Evolutionary conservation across 2,329 filamentous ascomycete species (phyloP).

Genomic region (Sordariomycetes sp.): DNA sequence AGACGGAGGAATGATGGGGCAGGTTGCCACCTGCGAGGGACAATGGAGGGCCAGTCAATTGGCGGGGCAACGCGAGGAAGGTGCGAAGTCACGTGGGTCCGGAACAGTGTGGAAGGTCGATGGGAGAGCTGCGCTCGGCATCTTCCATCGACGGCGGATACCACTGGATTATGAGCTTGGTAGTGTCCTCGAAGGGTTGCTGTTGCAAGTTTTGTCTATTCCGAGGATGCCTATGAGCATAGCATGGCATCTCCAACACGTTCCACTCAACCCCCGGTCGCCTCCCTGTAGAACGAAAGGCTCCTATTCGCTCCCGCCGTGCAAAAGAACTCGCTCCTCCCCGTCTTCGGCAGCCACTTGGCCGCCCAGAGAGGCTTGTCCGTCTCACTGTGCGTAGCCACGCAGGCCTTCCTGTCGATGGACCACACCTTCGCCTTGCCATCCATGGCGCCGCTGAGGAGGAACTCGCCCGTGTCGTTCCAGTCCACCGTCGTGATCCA

Average conservation of each 20-base stretch:
- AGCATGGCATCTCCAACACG: not conserved
- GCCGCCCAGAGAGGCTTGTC: slow-evolving; percentile 78
- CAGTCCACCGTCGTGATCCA: slow-evolving; percentile 92
- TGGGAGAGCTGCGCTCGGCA: not conserved
- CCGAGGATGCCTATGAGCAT: not conserved
- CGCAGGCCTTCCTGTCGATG: slow-evolving; percentile 70
- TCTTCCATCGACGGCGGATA: too few relatives aligned
- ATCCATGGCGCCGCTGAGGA: slow-evolving; percentile 81
- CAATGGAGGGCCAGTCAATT: slow-evolving; percentile 14
- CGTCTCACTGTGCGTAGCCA: slow-evolving; percentile 87
- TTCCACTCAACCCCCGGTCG: slow-evolving; percentile 50
- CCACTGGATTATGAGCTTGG: not conserved
- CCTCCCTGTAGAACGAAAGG: slow-evolving; percentile 76
- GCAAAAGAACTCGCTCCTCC: slow-evolving; percentile 62
- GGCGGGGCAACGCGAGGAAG: slow-evolving; percentile 44
- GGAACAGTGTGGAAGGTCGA: not conserved
- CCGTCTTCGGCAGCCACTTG: slow-evolving; percentile 68
- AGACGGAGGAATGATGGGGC: not conserved
- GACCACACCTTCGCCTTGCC: slow-evolving; percentile 97
- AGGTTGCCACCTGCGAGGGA: slow-evolving; percentile 4
- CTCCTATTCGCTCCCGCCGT: slow-evolving; percentile 67
- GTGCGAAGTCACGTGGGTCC: slow-evolving; percentile 35
- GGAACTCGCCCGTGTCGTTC: slow-evolving; percentile 85
- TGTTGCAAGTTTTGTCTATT: not conserved
- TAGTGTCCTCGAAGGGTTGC: not conserved